Percentiles rank a stretch among this genome's conserved stretches.
These are phyloP conservation scores for Apium graveolens DNA, from an alignment of 129 eudicot genomes.

Conservation along the genomic window DNA sequence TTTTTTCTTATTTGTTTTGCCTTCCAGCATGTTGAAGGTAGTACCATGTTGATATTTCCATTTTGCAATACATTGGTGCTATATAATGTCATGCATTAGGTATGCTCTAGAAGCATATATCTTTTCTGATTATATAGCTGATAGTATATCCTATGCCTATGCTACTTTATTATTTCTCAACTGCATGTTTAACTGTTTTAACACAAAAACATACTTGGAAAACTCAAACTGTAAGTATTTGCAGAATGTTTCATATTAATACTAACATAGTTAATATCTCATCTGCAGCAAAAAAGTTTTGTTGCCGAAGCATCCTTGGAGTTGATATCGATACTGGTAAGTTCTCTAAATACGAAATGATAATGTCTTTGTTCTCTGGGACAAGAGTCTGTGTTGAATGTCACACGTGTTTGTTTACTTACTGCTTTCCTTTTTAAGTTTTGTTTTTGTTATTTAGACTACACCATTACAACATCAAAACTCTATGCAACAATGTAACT, in stretches of 20 bases:
- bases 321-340: slow-evolving; percentile 85
- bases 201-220: neutral
- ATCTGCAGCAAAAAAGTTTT: slow-evolving; percentile 70
- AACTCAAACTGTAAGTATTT: neutral
- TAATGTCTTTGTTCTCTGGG: neutral
- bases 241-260: neutral
- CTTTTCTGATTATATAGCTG: neutral
- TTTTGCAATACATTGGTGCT: neutral
- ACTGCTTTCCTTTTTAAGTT: neutral
- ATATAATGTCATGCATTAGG: neutral
- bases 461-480: neutral
- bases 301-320: slow-evolving; percentile 79
- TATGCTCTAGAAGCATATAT: neutral
- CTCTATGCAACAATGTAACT: neutral
- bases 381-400: neutral
- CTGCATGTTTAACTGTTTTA: neutral
- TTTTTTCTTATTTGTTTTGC: too few species aligned
- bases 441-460: neutral
- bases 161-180: neutral
- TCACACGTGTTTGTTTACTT: neutral
- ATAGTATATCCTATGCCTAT: neutral
- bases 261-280: neutral
- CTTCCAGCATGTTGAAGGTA: neutral
- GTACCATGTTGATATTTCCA: neutral
- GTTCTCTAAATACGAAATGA: neutral